Percentiles rank a stretch among this genome's conserved stretches.
Evolutionary conservation across 805 yeast genomes (phyloP).

Genomic region (Schwanniomyces vanrijiae): DNA sequence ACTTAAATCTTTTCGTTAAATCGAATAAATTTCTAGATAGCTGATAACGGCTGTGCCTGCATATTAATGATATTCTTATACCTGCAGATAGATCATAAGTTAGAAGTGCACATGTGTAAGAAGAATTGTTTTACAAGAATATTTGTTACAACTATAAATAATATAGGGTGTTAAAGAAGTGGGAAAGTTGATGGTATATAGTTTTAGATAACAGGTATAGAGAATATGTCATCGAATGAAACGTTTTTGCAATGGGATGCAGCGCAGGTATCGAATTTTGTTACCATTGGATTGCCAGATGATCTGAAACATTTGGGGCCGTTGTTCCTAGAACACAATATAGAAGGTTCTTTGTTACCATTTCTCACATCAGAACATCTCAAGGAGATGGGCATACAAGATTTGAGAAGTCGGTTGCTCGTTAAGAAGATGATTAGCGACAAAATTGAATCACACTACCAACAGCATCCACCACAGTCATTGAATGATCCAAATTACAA

Average conservation of each 20-base stretch:
- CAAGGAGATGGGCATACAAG: slow-evolving; percentile 64
- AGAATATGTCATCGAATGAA: slow-evolving; percentile 22
- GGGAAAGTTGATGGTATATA: background rate
- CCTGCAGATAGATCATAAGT: background rate
- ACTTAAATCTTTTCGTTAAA: background rate
- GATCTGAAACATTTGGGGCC: slow-evolving; percentile 20
- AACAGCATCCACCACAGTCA: slow-evolving; percentile 21
- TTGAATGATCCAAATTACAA: slow-evolving; percentile 27
- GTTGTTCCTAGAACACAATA: slow-evolving; percentile 54
- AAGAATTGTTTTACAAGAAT: background rate
- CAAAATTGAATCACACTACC: slow-evolving; percentile 41
- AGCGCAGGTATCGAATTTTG: slow-evolving; percentile 41
- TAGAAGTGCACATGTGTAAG: background rate
- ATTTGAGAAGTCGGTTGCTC: slow-evolving; percentile 54
- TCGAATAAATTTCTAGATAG: background rate
- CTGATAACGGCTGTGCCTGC: background rate
- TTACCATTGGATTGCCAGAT: slow-evolving; percentile 22
- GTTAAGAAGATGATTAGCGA: slow-evolving; percentile 61
- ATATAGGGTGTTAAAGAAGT: background rate
- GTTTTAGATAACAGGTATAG: background rate
- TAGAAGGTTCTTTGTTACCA: slow-evolving; percentile 72
- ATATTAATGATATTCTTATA: background rate
- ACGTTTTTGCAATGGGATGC: slow-evolving; percentile 45
- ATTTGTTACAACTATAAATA: background rate
- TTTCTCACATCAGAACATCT: slow-evolving; percentile 70